Conservation (phyloP, 371 early-diverging fungal species). For the Mucor velutinosus region DNA sequence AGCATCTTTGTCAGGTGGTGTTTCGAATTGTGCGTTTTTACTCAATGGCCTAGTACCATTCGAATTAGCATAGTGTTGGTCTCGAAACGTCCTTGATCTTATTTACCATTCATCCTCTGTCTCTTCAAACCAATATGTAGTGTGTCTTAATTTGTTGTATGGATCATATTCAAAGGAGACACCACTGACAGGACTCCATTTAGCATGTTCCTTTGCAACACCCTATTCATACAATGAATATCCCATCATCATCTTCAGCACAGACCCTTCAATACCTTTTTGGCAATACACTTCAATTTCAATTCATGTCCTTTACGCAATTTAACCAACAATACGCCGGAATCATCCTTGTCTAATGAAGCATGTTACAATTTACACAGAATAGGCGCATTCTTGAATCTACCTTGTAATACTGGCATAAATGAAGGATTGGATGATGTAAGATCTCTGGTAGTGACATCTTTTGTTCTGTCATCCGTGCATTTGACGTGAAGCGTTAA, state of each 20-base stretch:
- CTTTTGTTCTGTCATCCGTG: slow-evolving; percentile 71
- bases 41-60: slow-evolving; percentile 62
- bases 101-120: slow-evolving; percentile 82
- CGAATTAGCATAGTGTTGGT: neutral
- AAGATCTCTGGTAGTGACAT: slow-evolving; percentile 86
- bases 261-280: slow-evolving; percentile 56
- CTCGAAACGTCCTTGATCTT: neutral
- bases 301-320: slow-evolving; percentile 94
- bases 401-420: slow-evolving; percentile 75
- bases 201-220: slow-evolving; percentile 97
- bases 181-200: slow-evolving; percentile 97
- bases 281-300: slow-evolving; percentile 84
- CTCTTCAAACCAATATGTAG: slow-evolving; percentile 96
- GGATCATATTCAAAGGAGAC: slow-evolving; percentile 98
- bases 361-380: neutral
- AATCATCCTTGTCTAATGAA: slow-evolving; percentile 57
- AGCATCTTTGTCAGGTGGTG: slow-evolving; percentile 61
- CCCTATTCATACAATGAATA: slow-evolving; percentile 61
- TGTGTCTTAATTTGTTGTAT: slow-evolving; percentile 92
- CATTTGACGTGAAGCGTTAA: slow-evolving; percentile 86
- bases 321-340: slow-evolving; percentile 90
- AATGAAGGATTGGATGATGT: slow-evolving; percentile 78
- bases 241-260: slow-evolving; percentile 3
- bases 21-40: slow-evolving; percentile 74
- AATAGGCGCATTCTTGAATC: neutral